Percentiles rank a stretch among this genome's conserved stretches.
phyloP scores from a whole-genome alignment of 495 filamentous ascomycete species.

The Aspergillus taichungensis region DNA sequence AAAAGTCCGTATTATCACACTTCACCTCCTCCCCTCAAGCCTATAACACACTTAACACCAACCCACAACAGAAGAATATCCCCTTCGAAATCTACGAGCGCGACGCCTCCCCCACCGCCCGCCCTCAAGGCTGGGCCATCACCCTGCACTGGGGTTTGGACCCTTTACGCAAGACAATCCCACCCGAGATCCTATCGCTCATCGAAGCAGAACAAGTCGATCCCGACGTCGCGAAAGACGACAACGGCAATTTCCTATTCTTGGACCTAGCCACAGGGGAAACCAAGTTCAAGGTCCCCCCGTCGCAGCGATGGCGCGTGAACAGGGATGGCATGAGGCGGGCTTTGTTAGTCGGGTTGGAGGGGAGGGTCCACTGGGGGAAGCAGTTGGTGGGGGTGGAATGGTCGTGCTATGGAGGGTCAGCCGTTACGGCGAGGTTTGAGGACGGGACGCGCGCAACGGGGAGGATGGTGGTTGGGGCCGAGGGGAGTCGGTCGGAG shows the following conservation, averaged over 20 bases:
- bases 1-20: background rate
- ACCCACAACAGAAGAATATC: constrained; percentile 17
- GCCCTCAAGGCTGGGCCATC: constrained; percentile 49
- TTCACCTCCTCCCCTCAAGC: background rate
- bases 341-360: constrained; percentile 16
- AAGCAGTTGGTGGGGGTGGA: constrained; percentile 7
- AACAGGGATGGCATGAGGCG: constrained; percentile 18
- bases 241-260: constrained; percentile 25
- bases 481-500: constrained; percentile 40
- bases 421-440: constrained; percentile 11
- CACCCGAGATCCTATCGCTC: constrained; percentile 30
- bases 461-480: constrained; percentile 30
- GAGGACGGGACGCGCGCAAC: constrained; percentile 7
- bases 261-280: constrained; percentile 21
- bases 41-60: background rate
- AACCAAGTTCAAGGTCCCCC: constrained; percentile 18
- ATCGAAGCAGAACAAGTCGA: constrained; percentile 45
- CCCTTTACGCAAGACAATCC: constrained; percentile 40
- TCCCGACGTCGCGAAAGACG: constrained; percentile 20
- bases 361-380: constrained; percentile 20
- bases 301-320: constrained; percentile 18
- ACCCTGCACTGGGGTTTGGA: constrained; percentile 51
- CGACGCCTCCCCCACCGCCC: constrained; percentile 30
- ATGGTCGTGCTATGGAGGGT: background rate
- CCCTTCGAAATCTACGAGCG: constrained; percentile 48